Conservation (phyloP, 2,329 filamentous ascomycete genomes). For the Xylariaceae sp. region DNA sequence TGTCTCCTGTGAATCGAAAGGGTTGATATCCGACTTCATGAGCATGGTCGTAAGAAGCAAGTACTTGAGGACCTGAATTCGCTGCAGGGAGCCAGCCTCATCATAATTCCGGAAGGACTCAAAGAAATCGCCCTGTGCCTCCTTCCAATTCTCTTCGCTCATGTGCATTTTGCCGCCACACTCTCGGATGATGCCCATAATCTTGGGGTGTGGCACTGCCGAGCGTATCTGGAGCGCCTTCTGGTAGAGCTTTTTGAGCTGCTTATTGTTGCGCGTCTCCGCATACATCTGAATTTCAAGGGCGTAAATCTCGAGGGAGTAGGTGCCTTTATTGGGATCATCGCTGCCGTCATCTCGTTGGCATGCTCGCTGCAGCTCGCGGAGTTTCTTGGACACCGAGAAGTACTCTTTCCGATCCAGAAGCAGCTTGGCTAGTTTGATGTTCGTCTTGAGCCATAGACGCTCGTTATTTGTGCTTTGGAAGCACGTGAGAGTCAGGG, state of each 20-base stretch:
- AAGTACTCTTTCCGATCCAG: conserved; percentile 86
- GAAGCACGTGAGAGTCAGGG: conserved; percentile 86
- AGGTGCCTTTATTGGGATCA: conserved; percentile 93
- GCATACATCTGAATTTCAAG: conserved; percentile 99
- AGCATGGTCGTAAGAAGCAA: conserved; percentile 95
- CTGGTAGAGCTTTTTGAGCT: conserved; percentile 87
- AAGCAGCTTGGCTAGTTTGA: conserved; percentile 88
- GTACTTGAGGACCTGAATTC: conserved; percentile 97
- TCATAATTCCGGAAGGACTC: conserved; percentile 99
- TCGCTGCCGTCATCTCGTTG: conserved; percentile 81
- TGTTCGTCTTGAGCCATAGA: conserved; percentile 96
- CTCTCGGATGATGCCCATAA: conserved; percentile 98
- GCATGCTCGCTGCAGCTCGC: conserved; percentile 83
- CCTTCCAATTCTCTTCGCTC: conserved; percentile 99
- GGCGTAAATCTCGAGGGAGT: conserved; percentile 91
- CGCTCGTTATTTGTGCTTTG: conserved; percentile 97
- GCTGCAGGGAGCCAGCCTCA: conserved; percentile 90
- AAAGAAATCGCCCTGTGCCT: conserved; percentile 95
- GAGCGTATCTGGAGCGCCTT: conserved; percentile 87
- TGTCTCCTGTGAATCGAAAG: conserved; percentile 96
- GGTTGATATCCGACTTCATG: conserved; percentile 97
- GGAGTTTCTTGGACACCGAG: conserved; percentile 73
- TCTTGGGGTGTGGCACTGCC: conserved; percentile 96
- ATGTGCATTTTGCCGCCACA: conserved; percentile 99
- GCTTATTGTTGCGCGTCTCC: conserved; percentile 94